Conservation (phyloP, 1,139 yeast genomes). For the Debaryomyces psychrophilus region DNA sequence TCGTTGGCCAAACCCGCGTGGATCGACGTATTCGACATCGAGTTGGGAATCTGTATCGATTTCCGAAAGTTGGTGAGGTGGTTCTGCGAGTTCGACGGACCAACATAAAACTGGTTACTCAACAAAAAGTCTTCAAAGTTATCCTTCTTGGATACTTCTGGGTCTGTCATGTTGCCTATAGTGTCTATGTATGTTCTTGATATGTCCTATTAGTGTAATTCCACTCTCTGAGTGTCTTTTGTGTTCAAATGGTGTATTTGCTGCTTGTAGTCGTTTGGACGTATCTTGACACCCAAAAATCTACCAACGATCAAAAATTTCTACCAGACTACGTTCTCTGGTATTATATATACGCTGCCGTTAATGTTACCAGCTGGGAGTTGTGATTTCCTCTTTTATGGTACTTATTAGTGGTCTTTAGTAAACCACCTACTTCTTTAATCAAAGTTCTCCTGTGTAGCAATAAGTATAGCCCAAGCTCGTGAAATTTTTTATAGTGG, state of each 20-base stretch:
- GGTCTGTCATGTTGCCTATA: background rate
- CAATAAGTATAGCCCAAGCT: constrained; percentile 5
- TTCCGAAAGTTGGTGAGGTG: constrained; percentile 53
- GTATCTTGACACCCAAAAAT: background rate
- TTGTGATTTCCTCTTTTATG: background rate
- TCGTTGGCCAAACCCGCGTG: constrained; percentile 19
- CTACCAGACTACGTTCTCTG: background rate
- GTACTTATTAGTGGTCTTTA: background rate
- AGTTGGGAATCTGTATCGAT: constrained; percentile 52
- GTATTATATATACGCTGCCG: background rate
- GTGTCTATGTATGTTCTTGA: background rate
- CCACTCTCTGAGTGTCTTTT: background rate
- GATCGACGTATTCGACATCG: constrained; percentile 36
- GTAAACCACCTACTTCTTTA: background rate
- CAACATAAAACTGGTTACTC: constrained; percentile 21
- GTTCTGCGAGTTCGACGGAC: constrained; percentile 20
- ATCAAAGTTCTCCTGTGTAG: constrained; percentile 1
- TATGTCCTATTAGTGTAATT: background rate
- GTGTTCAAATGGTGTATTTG: background rate
- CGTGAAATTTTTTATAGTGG: constrained; percentile 10
- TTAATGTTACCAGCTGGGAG: background rate
- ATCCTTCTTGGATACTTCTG: constrained; percentile 1
- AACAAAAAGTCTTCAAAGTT: constrained; percentile 22
- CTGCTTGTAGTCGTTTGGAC: background rate
- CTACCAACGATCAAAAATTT: background rate